phyloP scores from a whole-genome alignment of 768 basidiomycete genomes.

The Lactifluus echinatus region DNA sequence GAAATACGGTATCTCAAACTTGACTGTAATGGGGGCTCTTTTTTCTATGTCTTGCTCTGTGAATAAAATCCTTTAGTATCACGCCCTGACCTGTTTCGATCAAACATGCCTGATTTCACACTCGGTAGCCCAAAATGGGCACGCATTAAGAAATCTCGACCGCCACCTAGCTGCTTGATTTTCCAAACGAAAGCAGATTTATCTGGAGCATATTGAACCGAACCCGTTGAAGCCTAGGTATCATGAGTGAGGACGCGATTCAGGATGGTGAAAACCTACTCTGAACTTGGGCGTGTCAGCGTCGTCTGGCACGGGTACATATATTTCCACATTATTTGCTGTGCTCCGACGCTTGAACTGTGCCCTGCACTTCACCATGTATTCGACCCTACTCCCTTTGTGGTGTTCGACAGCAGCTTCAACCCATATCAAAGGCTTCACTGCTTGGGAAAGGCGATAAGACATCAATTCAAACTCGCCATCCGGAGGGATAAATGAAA shows the following conservation, averaged over 20 bases:
- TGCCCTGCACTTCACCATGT: constrained; percentile 91
- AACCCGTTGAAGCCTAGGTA: constrained; percentile 87
- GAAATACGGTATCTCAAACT: constrained; percentile 98
- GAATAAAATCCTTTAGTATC: not conserved
- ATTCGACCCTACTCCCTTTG: constrained; percentile 87
- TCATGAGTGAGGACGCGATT: not conserved
- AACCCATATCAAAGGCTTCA: constrained; percentile 96
- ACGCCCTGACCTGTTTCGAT: no score
- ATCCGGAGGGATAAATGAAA: constrained; percentile 97
- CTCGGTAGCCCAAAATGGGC: constrained; percentile 96
- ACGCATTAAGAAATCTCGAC: constrained; percentile 94
- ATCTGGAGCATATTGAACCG: constrained; percentile 94
- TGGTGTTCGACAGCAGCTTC: constrained; percentile 96
- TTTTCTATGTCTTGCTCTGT: constrained; percentile 73
- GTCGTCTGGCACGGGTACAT: constrained; percentile 98
- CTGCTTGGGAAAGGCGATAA: constrained; percentile 91
- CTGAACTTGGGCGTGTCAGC: constrained; percentile 97
- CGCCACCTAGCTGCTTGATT: constrained; percentile 95
- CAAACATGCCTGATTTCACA: constrained; percentile 71
- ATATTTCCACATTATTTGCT: constrained; percentile 98
- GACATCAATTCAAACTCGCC: constrained; percentile 99
- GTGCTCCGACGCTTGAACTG: constrained; percentile 96
- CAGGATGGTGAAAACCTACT: constrained; percentile 36
- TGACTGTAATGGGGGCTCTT: constrained; percentile 91
- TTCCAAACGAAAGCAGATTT: constrained; percentile 99